Evolutionary conservation across 2,329 filamentous ascomycete genomes (phyloP).

Genomic region (Clonostachys solani): DNA sequence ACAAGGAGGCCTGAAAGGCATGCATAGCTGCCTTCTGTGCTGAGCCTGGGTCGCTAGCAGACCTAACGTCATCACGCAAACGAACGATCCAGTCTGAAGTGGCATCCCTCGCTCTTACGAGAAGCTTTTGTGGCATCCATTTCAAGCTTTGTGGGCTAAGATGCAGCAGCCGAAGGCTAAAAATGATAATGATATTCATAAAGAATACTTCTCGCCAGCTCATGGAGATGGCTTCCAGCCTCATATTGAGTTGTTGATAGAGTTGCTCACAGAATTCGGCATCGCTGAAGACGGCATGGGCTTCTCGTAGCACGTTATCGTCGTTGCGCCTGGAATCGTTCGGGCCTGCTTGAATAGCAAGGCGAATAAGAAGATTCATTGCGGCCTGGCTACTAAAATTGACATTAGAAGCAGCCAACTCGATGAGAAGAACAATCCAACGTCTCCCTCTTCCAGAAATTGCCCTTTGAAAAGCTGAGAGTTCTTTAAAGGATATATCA

Average conservation of each 20-base stretch:
- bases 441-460: constrained; percentile 38
- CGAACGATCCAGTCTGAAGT: constrained; percentile 43
- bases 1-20: constrained; percentile 48
- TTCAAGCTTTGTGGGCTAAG: constrained; percentile 3
- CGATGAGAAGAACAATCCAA: constrained; percentile 44
- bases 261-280: constrained; percentile 41
- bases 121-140: constrained; percentile 16
- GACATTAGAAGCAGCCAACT: constrained; percentile 47
- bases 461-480: constrained; percentile 42
- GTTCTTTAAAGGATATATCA: constrained; percentile 45
- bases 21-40: constrained; percentile 28
- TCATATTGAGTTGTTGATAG: constrained; percentile 34
- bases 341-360: constrained; percentile 54
- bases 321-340: constrained; percentile 2
- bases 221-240: constrained; percentile 35
- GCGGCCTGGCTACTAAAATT: constrained; percentile 56
- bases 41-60: constrained; percentile 24
- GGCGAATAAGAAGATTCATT: constrained; percentile 39
- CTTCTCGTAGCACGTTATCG: constrained; percentile 29
- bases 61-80: constrained; percentile 39
- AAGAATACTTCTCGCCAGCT: constrained; percentile 56
- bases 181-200: constrained; percentile 53
- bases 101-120: constrained; percentile 34
- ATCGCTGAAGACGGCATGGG: constrained; percentile 47
- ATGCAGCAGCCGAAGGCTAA: constrained; percentile 35